Percentiles rank a stretch among this genome's conserved stretches.
Evolutionary conservation across 164 flowering plant species (phyloP).

Genomic region (Nelumbo lutea): DNA sequence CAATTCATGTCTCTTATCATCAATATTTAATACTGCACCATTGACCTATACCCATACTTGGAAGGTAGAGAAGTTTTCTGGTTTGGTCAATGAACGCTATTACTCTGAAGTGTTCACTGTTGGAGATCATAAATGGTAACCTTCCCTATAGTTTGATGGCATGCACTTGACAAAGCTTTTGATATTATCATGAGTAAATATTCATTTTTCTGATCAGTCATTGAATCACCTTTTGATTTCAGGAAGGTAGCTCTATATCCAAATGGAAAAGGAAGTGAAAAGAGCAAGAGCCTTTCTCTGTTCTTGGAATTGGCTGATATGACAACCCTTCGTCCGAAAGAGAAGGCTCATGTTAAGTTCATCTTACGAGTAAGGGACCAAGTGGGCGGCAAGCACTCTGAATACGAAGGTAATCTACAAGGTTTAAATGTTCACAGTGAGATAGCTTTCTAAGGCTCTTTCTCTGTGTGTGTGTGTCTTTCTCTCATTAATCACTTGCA

Average conservation of each 20-base stretch:
- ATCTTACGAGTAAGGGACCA: background rate
- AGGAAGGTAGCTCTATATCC: background rate
- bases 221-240: background rate
- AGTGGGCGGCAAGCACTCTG: background rate
- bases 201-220: background rate
- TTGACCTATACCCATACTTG: background rate
- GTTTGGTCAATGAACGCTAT: background rate
- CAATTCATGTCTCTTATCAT: background rate
- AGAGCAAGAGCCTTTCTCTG: background rate
- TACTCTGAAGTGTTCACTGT: background rate
- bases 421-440: no score
- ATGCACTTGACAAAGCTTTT: no score
- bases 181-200: no score
- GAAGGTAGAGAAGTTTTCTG: background rate
- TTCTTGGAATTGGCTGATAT: background rate
- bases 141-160: background rate
- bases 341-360: background rate
- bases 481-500: no score
- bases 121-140: background rate
- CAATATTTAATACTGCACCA: background rate
- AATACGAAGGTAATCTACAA: no score
- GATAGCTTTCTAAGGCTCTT: no score
- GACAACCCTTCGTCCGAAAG: background rate
- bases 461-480: no score
- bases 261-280: background rate